Percentiles rank a stretch among this genome's conserved stretches.
Evolutionary conservation across 345 rosid genomes (phyloP).

Genomic region (Microcos paniculata): DNA sequence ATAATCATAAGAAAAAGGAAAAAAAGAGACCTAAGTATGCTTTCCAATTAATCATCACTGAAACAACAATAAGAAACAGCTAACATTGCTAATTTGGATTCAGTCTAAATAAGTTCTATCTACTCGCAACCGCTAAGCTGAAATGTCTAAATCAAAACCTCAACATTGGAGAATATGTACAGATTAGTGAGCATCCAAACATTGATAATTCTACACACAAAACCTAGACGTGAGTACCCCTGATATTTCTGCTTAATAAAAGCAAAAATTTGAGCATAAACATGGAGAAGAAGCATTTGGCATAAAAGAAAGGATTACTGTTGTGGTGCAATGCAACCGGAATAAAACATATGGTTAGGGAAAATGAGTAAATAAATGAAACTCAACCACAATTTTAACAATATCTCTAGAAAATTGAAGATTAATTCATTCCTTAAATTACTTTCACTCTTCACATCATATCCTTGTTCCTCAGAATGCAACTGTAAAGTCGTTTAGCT

Average conservation of each 20-base stretch:
- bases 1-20: background rate
- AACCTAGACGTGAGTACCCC: background rate
- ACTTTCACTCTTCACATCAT: no score
- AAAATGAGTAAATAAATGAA: background rate
- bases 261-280: background rate
- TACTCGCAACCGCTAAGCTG: background rate
- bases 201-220: background rate
- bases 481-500: background rate
- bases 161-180: background rate
- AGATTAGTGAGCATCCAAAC: background rate
- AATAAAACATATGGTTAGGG: background rate
- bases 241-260: background rate
- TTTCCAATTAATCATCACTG: background rate
- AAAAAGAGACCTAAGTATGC: background rate
- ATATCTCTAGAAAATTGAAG: background rate
- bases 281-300: background rate
- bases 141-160: background rate
- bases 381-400: background rate
- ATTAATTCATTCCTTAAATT: background rate
- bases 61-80: background rate
- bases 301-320: background rate
- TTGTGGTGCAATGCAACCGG: background rate
- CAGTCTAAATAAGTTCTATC: background rate
- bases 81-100: background rate
- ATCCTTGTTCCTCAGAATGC: background rate